These are phyloP conservation scores for Fraxinus sp. DNA, from an alignment of 305 asterid genomes.

Conservation along the genomic window DNA sequence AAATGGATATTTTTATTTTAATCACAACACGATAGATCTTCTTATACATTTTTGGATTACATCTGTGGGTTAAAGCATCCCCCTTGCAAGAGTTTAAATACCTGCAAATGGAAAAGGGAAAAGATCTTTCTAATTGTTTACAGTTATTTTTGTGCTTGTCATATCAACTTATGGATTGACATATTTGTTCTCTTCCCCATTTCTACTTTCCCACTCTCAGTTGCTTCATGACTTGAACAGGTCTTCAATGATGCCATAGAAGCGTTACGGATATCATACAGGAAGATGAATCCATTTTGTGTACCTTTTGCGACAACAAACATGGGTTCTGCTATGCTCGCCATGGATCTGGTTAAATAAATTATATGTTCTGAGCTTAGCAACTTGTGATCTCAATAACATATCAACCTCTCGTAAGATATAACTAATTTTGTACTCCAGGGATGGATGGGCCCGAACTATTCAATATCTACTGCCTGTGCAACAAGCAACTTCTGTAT, in stretches of 20 bases:
- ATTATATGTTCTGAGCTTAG: background rate
- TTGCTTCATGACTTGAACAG: constrained; percentile 45
- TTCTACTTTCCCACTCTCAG: constrained; percentile 4
- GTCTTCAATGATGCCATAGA: constrained; percentile 85
- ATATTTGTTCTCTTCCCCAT: background rate
- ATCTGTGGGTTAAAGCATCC: background rate
- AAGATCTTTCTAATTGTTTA: background rate
- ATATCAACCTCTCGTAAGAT: background rate
- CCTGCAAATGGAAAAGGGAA: background rate
- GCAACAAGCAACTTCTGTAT: constrained; percentile 57
- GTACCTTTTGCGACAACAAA: constrained; percentile 91
- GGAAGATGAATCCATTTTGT: constrained; percentile 96
- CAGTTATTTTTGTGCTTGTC: background rate
- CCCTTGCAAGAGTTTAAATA: background rate
- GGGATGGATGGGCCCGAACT: constrained; percentile 66
- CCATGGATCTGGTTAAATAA: constrained; percentile 51
- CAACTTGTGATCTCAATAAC: background rate
- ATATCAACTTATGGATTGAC: constrained; percentile 8
- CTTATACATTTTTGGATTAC: background rate
- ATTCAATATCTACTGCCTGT: constrained; percentile 58
- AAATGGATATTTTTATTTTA: background rate
- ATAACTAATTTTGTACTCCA: constrained; percentile 17
- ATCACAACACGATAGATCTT: background rate
- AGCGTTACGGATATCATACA: constrained; percentile 79
- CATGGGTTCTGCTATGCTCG: constrained; percentile 96